These are phyloP conservation scores for Candida pseudoviswanathii DNA, from an alignment of 1,139 yeast genomes.

Conservation along the genomic window DNA sequence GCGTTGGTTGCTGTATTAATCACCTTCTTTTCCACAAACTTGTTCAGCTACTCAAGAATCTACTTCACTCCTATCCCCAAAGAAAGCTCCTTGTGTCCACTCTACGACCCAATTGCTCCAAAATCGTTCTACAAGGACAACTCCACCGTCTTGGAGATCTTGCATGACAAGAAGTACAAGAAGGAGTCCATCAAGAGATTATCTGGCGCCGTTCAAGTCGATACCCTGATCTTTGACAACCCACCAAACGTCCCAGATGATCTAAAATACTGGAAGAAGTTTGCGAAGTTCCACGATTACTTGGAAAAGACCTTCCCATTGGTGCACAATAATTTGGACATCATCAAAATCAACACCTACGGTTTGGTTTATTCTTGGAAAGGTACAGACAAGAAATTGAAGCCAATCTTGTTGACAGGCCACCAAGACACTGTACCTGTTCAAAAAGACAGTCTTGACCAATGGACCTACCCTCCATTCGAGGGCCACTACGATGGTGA, in stretches of 20 bases:
- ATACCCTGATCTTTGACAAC: conserved; percentile 48
- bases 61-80: conserved; percentile 23
- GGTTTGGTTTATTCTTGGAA: conserved; percentile 71
- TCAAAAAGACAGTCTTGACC: conserved; percentile 51
- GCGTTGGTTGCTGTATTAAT: conserved; percentile 18
- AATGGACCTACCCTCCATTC: conserved; percentile 75
- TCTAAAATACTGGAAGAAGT: conserved; percentile 45
- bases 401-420: conserved; percentile 71
- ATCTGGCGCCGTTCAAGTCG: conserved; percentile 45
- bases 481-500: conserved; percentile 67
- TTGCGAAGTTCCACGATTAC: conserved; percentile 56
- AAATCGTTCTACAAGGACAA: conserved; percentile 32
- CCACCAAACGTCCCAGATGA: conserved; percentile 44
- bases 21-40: conserved; percentile 26
- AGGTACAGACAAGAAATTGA: conserved; percentile 53
- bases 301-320: conserved; percentile 60
- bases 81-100: conserved; percentile 28
- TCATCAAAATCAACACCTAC: conserved; percentile 62
- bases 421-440: conserved; percentile 89
- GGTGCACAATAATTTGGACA: conserved; percentile 48
- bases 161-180: conserved; percentile 37
- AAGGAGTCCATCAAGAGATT: conserved; percentile 37
- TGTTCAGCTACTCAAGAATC: conserved; percentile 24
- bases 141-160: conserved; percentile 33
- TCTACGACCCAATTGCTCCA: conserved; percentile 34